Percentiles rank a stretch among this genome's conserved stretches.
These are phyloP conservation scores for Millerago galiae DNA, from an alignment of 805 yeast species.

Conservation along the genomic window DNA sequence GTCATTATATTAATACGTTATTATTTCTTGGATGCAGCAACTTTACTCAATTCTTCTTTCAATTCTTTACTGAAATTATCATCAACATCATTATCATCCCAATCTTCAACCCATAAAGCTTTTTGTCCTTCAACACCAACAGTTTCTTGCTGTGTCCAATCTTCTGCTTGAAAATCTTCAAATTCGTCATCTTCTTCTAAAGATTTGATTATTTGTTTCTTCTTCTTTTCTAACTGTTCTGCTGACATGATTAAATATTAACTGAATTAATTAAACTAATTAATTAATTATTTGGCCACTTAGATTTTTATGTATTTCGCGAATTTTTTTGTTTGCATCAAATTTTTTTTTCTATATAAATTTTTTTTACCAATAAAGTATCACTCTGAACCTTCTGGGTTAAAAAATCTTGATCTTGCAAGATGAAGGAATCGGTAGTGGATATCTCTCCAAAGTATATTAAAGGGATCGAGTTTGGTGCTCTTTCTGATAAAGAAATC, in stretches of 20 bases:
- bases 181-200: slow-evolving; percentile 96
- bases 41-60: slow-evolving; percentile 32
- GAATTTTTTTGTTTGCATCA: not conserved
- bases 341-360: too few species aligned
- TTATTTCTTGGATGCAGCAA: slow-evolving; percentile 18
- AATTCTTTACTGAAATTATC: slow-evolving; percentile 79
- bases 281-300: not conserved
- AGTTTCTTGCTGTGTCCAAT: slow-evolving; percentile 63
- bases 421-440: slow-evolving; percentile 35
- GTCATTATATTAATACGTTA: not conserved
- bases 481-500: slow-evolving; percentile 86
- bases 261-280: too few species aligned
- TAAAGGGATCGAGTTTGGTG: slow-evolving; percentile 86
- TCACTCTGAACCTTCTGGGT: slow-evolving; percentile 20
- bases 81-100: slow-evolving; percentile 94
- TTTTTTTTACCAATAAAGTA: too few species aligned
- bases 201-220: slow-evolving; percentile 43
- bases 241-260: slow-evolving; percentile 5
- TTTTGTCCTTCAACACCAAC: slow-evolving; percentile 45
- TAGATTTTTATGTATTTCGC: not conserved
- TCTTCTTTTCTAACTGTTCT: slow-evolving; percentile 14
- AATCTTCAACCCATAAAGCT: slow-evolving; percentile 90
- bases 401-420: slow-evolving; percentile 16
- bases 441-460: slow-evolving; percentile 89
- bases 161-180: slow-evolving; percentile 92